phyloP scores from a whole-genome alignment of 1,139 yeast species.

The Scheffersomyces lignicola region DNA sequence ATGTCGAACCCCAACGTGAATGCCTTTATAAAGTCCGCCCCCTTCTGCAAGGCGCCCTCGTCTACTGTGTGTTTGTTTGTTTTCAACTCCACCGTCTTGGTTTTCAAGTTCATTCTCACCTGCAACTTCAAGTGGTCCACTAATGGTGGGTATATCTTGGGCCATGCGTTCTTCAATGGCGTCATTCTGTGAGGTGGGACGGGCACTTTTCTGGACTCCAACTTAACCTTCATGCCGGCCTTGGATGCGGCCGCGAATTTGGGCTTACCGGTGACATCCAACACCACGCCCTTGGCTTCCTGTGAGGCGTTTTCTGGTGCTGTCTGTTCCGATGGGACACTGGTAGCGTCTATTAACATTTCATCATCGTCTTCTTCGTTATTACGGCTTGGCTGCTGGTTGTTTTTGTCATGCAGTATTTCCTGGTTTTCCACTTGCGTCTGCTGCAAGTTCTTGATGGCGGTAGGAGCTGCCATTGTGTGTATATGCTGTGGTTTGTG shows the following conservation, averaged over 20 bases:
- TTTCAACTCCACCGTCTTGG: conserved; percentile 82
- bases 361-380: conserved; percentile 51
- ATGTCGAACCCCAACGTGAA: conserved; percentile 94
- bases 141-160: conserved; percentile 90
- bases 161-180: conserved; percentile 87
- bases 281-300: conserved; percentile 54
- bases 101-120: conserved; percentile 89
- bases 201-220: conserved; percentile 83
- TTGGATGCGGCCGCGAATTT: conserved; percentile 75
- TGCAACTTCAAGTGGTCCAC: conserved; percentile 93
- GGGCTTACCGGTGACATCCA: conserved; percentile 91
- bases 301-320: conserved; percentile 22
- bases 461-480: conserved; percentile 78
- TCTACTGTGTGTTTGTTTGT: conserved; percentile 82
- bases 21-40: conserved; percentile 94
- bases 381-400: conserved; percentile 6
- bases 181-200: conserved; percentile 98
- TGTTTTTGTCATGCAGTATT: not conserved
- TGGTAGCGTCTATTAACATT: conserved; percentile 65
- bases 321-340: conserved; percentile 29
- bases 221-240: conserved; percentile 67
- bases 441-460: conserved; percentile 29
- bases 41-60: conserved; percentile 93
- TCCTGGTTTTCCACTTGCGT: conserved; percentile 4
- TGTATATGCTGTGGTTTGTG: not conserved